Base-by-base conservation (phyloP, 148 eudicot genomes). In the Rhododendron vialii region DNA sequence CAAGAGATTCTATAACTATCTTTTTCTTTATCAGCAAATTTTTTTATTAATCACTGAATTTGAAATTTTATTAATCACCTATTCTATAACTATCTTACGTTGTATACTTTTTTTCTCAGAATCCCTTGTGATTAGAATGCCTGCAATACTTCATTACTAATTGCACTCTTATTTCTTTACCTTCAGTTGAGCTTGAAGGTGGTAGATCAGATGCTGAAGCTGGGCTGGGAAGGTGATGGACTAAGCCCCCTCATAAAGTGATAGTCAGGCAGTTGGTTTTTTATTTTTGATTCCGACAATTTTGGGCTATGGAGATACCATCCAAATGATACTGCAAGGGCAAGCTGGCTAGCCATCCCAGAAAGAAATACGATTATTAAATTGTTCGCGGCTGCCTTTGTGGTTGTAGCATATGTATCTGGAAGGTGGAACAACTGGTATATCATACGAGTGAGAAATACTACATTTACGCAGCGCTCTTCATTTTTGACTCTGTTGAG, bases 121-220 rank as follows among this genome's bases (percentile, higher is more conserved):
- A 5, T 20, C 50, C 84, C 50, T 8, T 24, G 51, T 24, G 9
- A 59, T 38, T 36, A 38, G n/a, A 38, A 38, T 8, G 26, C 7
- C 43, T 22, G 47, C 24, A 9, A 0, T 83, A n/a, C 28, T 50
- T 80, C 43, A 28, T 69, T 26, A 30, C 59, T 78, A 82, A 87
- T 82, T 38, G 35, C 78, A 36, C 18, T 53, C 12, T 43, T 50
- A 59, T 82, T 71, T 67, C 86, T 38, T 15, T 85, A 38, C 83
- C 85, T 91, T 89, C 94, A 97, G 99, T 92, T 97, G 93, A 97
- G 98, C 90, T 90, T 93, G 90, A 95, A 94, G 93, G 98, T 95
- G 85, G 99, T 97, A 26, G 99, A 95, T 91, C 98, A 94, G 80
- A 95, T 95, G 99, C 95, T 95, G 65, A 97, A 97, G 92, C 94